These are phyloP conservation scores for Peribolospora baueri DNA, from an alignment of 768 basidiomycete genomes.

Conservation along the genomic window DNA sequence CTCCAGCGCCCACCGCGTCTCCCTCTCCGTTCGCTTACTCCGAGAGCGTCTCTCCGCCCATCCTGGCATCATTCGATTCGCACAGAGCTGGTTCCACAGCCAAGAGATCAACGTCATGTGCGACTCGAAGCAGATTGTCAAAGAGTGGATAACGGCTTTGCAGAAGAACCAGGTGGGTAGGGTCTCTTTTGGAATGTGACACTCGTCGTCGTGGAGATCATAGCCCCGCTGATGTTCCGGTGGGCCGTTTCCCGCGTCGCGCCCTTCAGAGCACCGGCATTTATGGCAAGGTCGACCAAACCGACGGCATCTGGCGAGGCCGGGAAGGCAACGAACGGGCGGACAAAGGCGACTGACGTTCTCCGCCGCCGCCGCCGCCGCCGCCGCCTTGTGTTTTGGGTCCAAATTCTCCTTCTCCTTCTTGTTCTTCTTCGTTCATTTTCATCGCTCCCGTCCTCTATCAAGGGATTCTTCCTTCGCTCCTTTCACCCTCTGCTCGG, in stretches of 20 bases:
- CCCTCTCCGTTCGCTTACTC: not conserved
- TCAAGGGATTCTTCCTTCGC: no score
- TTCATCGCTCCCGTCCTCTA: no score
- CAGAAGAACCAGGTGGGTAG: constrained; percentile 24
- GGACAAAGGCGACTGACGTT: no score
- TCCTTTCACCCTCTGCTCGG: no score
- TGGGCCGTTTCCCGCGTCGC: constrained; percentile 8
- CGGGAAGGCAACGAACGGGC: constrained; percentile 3
- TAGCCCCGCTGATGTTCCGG: not conserved
- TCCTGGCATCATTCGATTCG: constrained; percentile 20
- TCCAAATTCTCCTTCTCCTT: no score
- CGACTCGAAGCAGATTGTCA: constrained; percentile 30
- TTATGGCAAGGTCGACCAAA: constrained; percentile 26
- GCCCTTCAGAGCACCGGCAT: constrained; percentile 28
- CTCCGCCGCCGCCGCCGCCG: no score
- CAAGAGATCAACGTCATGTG: constrained; percentile 45
- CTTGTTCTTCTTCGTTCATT: no score
- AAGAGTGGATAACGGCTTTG: constrained; percentile 34
- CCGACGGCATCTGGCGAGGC: constrained; percentile 38
- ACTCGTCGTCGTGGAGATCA: not conserved
- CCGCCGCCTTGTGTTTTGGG: no score
- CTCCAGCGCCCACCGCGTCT: not conserved
- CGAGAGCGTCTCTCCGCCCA: constrained; percentile 2
- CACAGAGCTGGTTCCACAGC: constrained; percentile 48
- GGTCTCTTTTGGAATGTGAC: no score